phyloP scores from a whole-genome alignment of 75 land plant species.

The Azolla pinnata region DNA sequence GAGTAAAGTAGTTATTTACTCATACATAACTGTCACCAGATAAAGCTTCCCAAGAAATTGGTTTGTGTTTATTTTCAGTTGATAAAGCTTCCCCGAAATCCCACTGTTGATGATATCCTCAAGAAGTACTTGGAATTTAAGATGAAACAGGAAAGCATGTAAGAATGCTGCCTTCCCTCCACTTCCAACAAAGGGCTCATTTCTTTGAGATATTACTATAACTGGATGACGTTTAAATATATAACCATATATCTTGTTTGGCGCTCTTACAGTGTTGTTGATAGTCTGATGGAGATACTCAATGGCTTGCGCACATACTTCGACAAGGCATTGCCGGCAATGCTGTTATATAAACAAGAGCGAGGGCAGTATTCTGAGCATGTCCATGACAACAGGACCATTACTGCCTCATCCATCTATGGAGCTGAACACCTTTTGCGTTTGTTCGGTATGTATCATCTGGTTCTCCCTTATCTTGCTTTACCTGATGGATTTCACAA shows the following conservation, averaged over 20 bases:
- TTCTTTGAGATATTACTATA: no score
- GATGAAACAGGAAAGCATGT: conserved; percentile 65
- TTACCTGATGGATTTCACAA: no score
- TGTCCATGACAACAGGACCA: conserved; percentile 31
- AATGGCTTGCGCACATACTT: conserved; percentile 80
- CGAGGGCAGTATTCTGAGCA: conserved; percentile 55
- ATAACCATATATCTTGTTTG: no score
- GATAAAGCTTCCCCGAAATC: conserved; percentile 79
- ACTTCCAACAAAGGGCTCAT: no score
- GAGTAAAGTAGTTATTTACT: no score
- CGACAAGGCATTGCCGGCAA: conserved; percentile 78
- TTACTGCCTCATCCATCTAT: conserved; percentile 72
- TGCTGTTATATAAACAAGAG: conserved; percentile 84
- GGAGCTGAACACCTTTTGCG: conserved; percentile 97
- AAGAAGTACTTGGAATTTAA: conserved; percentile 75
- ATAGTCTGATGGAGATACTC: conserved; percentile 64
- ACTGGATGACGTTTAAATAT: no score
- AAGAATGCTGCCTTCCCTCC: conserved; percentile 18
- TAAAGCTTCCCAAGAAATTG: no score
- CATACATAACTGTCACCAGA: no score
- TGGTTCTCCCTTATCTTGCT: no score
- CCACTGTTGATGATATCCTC: conserved; percentile 80
- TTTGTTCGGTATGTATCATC: conserved; percentile 60
- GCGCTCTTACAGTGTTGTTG: conserved; percentile 64
- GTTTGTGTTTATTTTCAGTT: conserved; percentile 39